Evolutionary conservation across 192 early-diverging fungal species (phyloP).

Genomic region (Backusella macrospora): DNA sequence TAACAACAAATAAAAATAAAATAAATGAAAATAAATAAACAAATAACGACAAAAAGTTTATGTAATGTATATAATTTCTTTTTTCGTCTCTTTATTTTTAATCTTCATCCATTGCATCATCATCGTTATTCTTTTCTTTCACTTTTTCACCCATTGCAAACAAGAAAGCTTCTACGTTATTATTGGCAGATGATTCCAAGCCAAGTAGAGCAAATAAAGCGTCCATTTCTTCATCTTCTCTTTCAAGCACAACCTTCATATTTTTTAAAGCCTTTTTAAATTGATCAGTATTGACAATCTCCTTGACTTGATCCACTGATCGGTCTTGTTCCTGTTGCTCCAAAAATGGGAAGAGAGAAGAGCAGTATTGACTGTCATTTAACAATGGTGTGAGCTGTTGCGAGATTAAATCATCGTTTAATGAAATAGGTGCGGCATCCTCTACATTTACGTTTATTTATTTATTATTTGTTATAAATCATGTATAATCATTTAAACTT

Average conservation of each 20-base stretch:
- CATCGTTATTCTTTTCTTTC: slow-evolving; percentile 15
- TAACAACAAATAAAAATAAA: background rate
- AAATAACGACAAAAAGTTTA: background rate
- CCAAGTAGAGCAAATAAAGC: slow-evolving; percentile 21
- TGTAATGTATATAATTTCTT: background rate
- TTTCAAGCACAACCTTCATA: slow-evolving; percentile 21
- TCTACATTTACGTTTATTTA: background rate
- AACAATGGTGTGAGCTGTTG: slow-evolving; percentile 16
- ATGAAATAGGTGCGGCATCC: background rate
- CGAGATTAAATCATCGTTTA: slow-evolving; percentile 8
- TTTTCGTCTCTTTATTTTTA: too few relatives aligned
- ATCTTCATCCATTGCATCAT: slow-evolving; percentile 13
- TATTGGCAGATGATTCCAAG: slow-evolving; percentile 26
- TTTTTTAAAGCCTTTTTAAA: slow-evolving; percentile 31
- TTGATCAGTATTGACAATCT: slow-evolving; percentile 6
- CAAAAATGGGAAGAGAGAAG: slow-evolving; percentile 32
- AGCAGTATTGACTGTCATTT: background rate
- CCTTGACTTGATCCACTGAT: slow-evolving; percentile 24
- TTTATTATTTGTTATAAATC: background rate
- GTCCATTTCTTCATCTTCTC: slow-evolving; percentile 19
- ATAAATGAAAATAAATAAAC: background rate
- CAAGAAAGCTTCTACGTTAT: background rate
- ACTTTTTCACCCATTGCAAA: slow-evolving; percentile 4
- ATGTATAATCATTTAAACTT: background rate
- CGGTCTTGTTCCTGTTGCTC: slow-evolving; percentile 1